A percentile compares a stretch with the other conserved stretches of the same genome.
Conservation (phyloP, 352 stramenopile genomes). For the Globisporangium viniferum region DNA sequence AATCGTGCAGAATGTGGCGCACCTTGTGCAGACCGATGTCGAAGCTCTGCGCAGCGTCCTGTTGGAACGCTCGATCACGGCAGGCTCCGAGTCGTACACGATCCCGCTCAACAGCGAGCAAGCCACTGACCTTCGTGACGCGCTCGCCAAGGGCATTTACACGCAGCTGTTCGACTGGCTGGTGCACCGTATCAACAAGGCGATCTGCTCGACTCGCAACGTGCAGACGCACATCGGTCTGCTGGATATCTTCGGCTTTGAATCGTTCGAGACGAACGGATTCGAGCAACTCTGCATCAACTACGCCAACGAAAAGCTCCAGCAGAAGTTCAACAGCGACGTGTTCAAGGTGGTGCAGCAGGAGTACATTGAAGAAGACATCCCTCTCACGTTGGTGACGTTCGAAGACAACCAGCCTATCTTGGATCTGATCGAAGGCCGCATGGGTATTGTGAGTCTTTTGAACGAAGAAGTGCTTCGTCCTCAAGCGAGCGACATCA, state of each 20-base stretch:
- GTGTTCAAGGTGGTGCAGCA: slow-evolving; percentile 95
- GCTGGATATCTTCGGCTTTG: slow-evolving; percentile 96
- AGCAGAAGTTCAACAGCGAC: slow-evolving; percentile 90
- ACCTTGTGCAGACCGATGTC: slow-evolving; percentile 57
- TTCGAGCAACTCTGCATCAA: slow-evolving; percentile 92
- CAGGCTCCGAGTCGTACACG: slow-evolving; percentile 90
- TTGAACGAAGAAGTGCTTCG: slow-evolving; percentile 95
- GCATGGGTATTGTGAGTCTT: slow-evolving; percentile 88
- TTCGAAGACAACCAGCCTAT: slow-evolving; percentile 92
- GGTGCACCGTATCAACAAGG: slow-evolving; percentile 84
- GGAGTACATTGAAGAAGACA: slow-evolving; percentile 93
- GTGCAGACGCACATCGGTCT: slow-evolving; percentile 87
- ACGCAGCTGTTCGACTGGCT: slow-evolving; percentile 96
- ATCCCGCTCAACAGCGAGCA: slow-evolving; percentile 88
- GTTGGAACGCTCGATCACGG: slow-evolving; percentile 90
- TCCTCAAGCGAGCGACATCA: slow-evolving; percentile 76
- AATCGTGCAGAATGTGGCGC: slow-evolving; percentile 53
- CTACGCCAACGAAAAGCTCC: slow-evolving; percentile 88
- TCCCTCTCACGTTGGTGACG: slow-evolving; percentile 77
- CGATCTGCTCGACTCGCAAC: slow-evolving; percentile 74
- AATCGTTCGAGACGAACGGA: slow-evolving; percentile 87
- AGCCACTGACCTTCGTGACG: slow-evolving; percentile 90
- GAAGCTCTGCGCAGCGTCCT: slow-evolving; percentile 85
- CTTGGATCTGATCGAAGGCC: slow-evolving; percentile 87
- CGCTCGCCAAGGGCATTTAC: slow-evolving; percentile 96